Conservation (phyloP, 768 basidiomycete species). For the Termitomyces titanicus region DNA sequence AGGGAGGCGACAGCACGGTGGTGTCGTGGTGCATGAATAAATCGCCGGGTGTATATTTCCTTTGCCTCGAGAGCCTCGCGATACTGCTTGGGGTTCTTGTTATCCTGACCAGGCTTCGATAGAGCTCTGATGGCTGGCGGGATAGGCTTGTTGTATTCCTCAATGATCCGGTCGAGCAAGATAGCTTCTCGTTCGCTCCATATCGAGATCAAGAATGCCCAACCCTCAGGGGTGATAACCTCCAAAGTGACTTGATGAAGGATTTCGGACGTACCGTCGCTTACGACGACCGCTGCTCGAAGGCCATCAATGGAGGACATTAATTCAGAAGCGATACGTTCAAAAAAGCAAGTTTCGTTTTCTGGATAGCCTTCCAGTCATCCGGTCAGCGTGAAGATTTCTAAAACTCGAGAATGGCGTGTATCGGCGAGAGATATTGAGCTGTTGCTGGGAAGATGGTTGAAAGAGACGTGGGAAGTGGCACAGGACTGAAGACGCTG, state of each 20-base stretch:
- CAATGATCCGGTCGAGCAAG: constrained; percentile 68
- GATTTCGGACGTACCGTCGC: constrained; percentile 51
- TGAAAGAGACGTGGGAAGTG: constrained; percentile 53
- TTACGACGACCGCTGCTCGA: constrained; percentile 56
- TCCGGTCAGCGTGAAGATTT: constrained; percentile 94
- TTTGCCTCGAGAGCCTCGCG: constrained; percentile 52
- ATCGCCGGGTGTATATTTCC: too few species aligned
- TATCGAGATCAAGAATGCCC: constrained; percentile 82
- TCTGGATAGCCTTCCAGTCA: constrained; percentile 87
- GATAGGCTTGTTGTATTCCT: constrained; percentile 36
- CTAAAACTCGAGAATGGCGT: constrained; percentile 85
- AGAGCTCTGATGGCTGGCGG: constrained; percentile 31
- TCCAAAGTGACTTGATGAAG: constrained; percentile 73
- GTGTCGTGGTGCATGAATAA: too few species aligned
- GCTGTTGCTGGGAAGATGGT: constrained; percentile 54
- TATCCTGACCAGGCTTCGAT: constrained; percentile 20
- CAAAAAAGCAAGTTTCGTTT: constrained; percentile 93
- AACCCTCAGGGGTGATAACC: constrained; percentile 75
- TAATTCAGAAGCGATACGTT: constrained; percentile 68
- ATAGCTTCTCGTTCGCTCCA: constrained; percentile 85
- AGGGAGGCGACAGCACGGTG: too few species aligned
- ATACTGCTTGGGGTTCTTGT: constrained; percentile 43
- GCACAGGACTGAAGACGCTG: constrained; percentile 74
- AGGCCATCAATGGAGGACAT: constrained; percentile 49
- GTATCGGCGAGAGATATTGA: constrained; percentile 65